Percentiles rank a stretch among this genome's conserved stretches.
Evolutionary conservation across 495 filamentous ascomycete species (phyloP).

Genomic region (Aspergillus conjunctus): DNA sequence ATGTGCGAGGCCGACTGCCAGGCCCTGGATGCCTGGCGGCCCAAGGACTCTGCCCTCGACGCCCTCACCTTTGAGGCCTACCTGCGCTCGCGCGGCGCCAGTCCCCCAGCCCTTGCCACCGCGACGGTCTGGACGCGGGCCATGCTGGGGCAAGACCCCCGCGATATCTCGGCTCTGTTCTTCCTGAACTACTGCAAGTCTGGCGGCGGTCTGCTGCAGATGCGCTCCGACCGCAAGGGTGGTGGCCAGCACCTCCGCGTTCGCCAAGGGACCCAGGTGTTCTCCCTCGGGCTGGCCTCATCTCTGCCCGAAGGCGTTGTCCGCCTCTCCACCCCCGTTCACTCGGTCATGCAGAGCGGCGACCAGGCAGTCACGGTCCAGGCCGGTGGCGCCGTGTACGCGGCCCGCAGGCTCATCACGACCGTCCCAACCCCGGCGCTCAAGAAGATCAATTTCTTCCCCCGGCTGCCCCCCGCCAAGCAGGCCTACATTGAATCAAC

Average conservation of each 20-base stretch:
- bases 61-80: slow-evolving; percentile 36
- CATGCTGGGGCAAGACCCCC: slow-evolving; percentile 47
- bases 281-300: slow-evolving; percentile 30
- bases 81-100: slow-evolving; percentile 24
- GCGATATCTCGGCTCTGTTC: slow-evolving; percentile 47
- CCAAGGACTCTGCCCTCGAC: slow-evolving; percentile 31
- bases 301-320: slow-evolving; percentile 27
- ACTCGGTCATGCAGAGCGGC: slow-evolving; percentile 4
- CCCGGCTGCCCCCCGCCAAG: slow-evolving; percentile 30
- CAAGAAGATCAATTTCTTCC: slow-evolving; percentile 37
- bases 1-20: slow-evolving; percentile 33
- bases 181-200: slow-evolving; percentile 54
- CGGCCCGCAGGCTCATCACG: slow-evolving; percentile 40
- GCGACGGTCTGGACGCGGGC: slow-evolving; percentile 42
- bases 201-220: slow-evolving; percentile 42
- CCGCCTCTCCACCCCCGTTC: slow-evolving; percentile 27
- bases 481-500: slow-evolving; percentile 21
- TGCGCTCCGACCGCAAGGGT: slow-evolving; percentile 40
- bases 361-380: neutral
- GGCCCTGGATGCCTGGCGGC: slow-evolving; percentile 13
- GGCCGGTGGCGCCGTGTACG: slow-evolving; percentile 19
- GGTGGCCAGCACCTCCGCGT: slow-evolving; percentile 49
- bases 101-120: slow-evolving; percentile 26
- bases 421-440: slow-evolving; percentile 37
- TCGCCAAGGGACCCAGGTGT: slow-evolving; percentile 38